These are phyloP conservation scores for Jasminum sambac DNA, from an alignment of 257 asterid species.

Conservation along the genomic window DNA sequence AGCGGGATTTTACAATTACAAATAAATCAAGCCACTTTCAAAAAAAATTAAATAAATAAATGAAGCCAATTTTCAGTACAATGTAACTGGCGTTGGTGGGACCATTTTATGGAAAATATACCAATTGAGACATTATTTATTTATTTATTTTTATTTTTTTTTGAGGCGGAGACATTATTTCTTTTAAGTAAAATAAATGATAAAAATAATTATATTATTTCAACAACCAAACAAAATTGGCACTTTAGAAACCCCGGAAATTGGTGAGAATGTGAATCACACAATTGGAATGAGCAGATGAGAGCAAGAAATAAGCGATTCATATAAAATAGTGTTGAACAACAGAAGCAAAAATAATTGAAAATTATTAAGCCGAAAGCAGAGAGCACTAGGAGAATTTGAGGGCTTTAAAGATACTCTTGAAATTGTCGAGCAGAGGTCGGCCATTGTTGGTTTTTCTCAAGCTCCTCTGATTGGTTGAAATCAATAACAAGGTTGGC, in stretches of 20 bases:
- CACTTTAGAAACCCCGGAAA: background rate
- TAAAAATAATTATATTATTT: too few relatives aligned
- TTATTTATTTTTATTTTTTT: too few relatives aligned
- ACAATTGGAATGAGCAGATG: background rate
- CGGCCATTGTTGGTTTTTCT: background rate
- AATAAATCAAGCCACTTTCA: too few relatives aligned
- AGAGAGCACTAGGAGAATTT: background rate
- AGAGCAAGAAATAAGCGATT: background rate
- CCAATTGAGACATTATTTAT: background rate
- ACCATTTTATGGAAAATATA: conserved; percentile 24
- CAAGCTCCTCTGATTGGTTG: background rate
- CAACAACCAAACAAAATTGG: background rate
- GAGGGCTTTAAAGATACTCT: background rate
- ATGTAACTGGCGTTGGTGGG: conserved; percentile 27
- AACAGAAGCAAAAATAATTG: background rate
- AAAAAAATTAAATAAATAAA: conserved; percentile 18
- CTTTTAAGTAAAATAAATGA: too few relatives aligned
- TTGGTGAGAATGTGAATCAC: background rate
- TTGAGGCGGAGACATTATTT: too few relatives aligned
- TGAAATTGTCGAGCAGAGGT: background rate
- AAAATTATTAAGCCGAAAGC: background rate
- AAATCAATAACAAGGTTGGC: background rate
- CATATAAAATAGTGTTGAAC: background rate
- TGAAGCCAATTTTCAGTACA: conserved; percentile 22
- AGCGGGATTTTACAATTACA: too few relatives aligned